These are phyloP conservation scores for Solanum hybrid DNA, from an alignment of 305 asterid genomes.

Conservation along the genomic window DNA sequence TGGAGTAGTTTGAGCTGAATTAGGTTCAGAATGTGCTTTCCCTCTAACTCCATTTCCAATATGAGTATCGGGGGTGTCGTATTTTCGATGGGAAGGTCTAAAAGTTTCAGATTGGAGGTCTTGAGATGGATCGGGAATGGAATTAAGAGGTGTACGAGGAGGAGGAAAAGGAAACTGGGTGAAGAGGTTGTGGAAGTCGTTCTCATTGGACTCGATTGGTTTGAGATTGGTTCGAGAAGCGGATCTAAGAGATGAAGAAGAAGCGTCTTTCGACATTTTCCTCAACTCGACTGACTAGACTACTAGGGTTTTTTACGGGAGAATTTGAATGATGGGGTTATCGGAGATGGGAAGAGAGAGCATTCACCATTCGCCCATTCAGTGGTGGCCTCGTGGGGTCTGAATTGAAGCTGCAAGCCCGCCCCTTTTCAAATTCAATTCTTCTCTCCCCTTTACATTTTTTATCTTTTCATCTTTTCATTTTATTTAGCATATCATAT, in stretches of 20 bases:
- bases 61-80: not conserved
- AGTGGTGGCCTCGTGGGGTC: constrained; percentile 1
- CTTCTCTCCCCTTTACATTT: not conserved
- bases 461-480: not conserved
- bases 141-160: constrained; percentile 53
- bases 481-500: not conserved
- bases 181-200: constrained; percentile 18
- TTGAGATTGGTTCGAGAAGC: not conserved
- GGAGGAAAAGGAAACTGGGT: constrained; percentile 15
- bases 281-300: not conserved
- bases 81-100: not conserved
- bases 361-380: not conserved
- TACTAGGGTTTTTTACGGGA: not conserved
- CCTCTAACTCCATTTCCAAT: constrained; percentile 6
- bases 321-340: not conserved
- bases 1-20: constrained; percentile 56
- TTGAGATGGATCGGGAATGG: constrained; percentile 59
- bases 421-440: constrained; percentile 20
- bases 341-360: not conserved
- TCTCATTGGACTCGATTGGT: constrained; percentile 21
- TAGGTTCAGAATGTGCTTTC: constrained; percentile 35
- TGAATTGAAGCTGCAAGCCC: constrained; percentile 10
- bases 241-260: constrained; percentile 8
- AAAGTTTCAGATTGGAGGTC: not conserved
- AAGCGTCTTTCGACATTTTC: constrained; percentile 31